Evolutionary conservation across 2,329 filamentous ascomycete species (phyloP).

Genomic region (Exophiala bonariae): DNA sequence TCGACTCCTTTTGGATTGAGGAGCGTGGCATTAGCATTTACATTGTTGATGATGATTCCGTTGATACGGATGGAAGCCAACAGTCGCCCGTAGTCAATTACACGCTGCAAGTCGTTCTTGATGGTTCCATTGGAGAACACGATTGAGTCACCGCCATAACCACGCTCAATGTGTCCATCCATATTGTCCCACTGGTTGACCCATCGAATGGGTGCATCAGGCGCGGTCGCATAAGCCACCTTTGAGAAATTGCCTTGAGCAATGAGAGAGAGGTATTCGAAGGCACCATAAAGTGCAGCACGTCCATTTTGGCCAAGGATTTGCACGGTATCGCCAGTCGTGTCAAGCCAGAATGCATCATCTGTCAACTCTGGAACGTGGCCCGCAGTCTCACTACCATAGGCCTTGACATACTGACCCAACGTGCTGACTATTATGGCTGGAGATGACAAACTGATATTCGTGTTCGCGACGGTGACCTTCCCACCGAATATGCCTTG

Average conservation of each 20-base stretch:
- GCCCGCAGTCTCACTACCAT: conserved; percentile 22
- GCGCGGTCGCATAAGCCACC: conserved; percentile 53
- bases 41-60: conserved; percentile 68
- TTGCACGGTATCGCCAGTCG: conserved; percentile 46
- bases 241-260: conserved; percentile 57
- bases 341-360: conserved; percentile 61
- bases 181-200: conserved; percentile 75
- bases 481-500: conserved; percentile 56
- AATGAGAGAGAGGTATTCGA: conserved; percentile 67
- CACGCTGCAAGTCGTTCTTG: conserved; percentile 60
- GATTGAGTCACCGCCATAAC: conserved; percentile 67
- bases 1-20: conserved; percentile 59
- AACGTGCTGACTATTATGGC: conserved; percentile 36
- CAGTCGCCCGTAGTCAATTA: conserved; percentile 63
- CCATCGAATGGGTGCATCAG: conserved; percentile 65
- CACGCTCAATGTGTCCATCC: conserved; percentile 62
- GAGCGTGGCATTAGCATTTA: conserved; percentile 65
- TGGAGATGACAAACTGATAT: conserved; percentile 25
- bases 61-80: conserved; percentile 68
- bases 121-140: conserved; percentile 63
- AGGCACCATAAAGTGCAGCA: conserved; percentile 68
- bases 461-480: conserved; percentile 35
- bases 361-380: conserved; percentile 31
- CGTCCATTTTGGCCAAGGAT: conserved; percentile 68
- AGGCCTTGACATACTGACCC: conserved; percentile 30